Percentiles rank a stretch among this genome's conserved stretches.
Evolutionary conservation across 148 eudicot genomes (phyloP).

Genomic region (Dysphania ambrosioides): DNA sequence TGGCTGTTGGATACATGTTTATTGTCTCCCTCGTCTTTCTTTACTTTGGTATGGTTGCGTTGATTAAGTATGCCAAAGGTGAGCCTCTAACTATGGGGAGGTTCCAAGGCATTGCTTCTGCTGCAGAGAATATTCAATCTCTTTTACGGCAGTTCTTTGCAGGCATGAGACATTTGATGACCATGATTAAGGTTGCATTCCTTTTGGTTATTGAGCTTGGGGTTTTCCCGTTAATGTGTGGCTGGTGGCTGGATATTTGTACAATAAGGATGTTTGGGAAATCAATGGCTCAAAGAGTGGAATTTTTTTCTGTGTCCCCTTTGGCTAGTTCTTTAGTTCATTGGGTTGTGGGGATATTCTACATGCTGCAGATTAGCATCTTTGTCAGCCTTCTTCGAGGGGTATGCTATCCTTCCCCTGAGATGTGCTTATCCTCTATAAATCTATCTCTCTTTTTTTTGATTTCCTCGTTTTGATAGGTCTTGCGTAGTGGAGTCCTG

Average conservation of each 20-base stretch:
- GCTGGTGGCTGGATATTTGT: constrained; percentile 99
- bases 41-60: constrained; percentile 77
- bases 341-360: constrained; percentile 93
- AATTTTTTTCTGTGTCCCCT: constrained; percentile 82
- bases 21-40: constrained; percentile 70
- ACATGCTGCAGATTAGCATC: constrained; percentile 92
- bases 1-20: constrained; percentile 92
- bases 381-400: constrained; percentile 98
- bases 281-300: constrained; percentile 77
- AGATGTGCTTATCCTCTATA: constrained; percentile 1
- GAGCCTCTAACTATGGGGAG: constrained; percentile 90
- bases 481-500: constrained; percentile 86
- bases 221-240: constrained; percentile 94
- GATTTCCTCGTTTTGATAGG: constrained; percentile 40
- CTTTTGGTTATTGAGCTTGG: constrained; percentile 95
- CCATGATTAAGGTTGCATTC: constrained; percentile 95
- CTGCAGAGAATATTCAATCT: constrained; percentile 79
- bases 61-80: constrained; percentile 77
- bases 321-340: constrained; percentile 88
- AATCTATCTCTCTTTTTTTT: neutral
- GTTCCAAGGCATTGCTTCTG: constrained; percentile 78
- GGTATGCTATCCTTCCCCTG: constrained; percentile 39
- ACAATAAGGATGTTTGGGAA: constrained; percentile 92
- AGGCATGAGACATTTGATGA: constrained; percentile 88
- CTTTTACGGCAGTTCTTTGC: constrained; percentile 82